A percentile compares a stretch with the other conserved stretches of the same genome.
These are phyloP conservation scores for Acanthochlamys bracteata DNA, from an alignment of 106 monocot genomes.

Conservation along the genomic window DNA sequence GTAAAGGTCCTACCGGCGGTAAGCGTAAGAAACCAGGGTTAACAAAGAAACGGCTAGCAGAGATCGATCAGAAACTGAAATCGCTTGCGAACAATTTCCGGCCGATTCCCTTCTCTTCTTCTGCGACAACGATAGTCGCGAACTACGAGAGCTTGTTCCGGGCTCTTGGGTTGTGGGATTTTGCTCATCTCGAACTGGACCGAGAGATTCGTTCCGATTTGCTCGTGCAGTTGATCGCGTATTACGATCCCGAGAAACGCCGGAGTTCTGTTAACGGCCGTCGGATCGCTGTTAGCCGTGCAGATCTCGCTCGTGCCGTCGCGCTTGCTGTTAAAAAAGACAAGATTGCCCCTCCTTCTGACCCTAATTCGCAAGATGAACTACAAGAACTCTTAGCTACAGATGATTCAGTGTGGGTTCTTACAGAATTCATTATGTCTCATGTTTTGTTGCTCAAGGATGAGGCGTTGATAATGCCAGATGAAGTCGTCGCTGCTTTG, in stretches of 20 bases:
- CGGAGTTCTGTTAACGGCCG: constrained; percentile 18
- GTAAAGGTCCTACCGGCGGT: neutral
- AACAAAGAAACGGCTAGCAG: constrained; percentile 20
- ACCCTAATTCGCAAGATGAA: neutral
- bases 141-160: constrained; percentile 22
- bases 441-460: constrained; percentile 56
- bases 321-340: constrained; percentile 15
- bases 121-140: constrained; percentile 1
- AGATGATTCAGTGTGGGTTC: neutral
- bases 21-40: neutral
- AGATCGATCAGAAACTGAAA: constrained; percentile 16
- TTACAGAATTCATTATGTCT: constrained; percentile 28
- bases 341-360: neutral
- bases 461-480: constrained; percentile 58
- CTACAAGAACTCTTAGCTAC: constrained; percentile 1
- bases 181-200: constrained; percentile 20
- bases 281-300: constrained; percentile 15
- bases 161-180: constrained; percentile 34
- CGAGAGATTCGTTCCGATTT: constrained; percentile 24
- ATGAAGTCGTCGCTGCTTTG: constrained; percentile 38
- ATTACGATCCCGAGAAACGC: constrained; percentile 24
- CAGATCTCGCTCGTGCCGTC: constrained; percentile 26
- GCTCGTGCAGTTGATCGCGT: constrained; percentile 22
- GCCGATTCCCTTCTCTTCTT: constrained; percentile 20
- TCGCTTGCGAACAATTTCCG: constrained; percentile 13